Conservation (phyloP, 805 yeast genomes). For the Candida jianshihensis region DNA sequence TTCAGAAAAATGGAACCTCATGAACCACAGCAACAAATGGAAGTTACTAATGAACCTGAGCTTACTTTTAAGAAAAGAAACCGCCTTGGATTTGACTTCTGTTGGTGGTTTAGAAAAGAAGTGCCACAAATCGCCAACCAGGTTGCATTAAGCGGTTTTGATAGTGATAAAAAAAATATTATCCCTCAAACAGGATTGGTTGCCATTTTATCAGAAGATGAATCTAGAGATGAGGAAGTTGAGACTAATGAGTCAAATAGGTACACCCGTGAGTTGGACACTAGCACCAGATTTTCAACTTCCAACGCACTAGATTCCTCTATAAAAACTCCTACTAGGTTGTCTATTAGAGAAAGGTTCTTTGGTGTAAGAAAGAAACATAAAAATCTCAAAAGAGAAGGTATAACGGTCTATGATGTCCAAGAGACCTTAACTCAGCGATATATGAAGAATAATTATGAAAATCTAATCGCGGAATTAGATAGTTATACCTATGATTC, state of each 20-base stretch:
- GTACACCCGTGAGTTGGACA: too few relatives aligned
- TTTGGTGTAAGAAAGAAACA: constrained; percentile 2
- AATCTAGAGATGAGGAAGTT: constrained; percentile 1
- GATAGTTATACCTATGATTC: too few relatives aligned
- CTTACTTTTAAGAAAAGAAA: neutral
- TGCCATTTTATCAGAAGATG: constrained; percentile 1
- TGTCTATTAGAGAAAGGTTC: constrained; percentile 7
- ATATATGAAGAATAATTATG: constrained; percentile 17
- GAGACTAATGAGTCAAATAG: constrained; percentile 1
- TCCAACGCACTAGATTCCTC: neutral
- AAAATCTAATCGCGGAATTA: constrained; percentile 17
- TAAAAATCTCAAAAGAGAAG: neutral
- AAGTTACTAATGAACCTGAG: neutral
- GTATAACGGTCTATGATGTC: constrained; percentile 7
- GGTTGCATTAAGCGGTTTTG: neutral
- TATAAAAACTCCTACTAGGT: neutral
- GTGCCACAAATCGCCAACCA: neutral
- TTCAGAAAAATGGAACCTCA: too few relatives aligned
- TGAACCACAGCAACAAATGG: neutral
- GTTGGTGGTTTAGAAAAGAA: constrained; percentile 3
- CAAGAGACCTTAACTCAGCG: constrained; percentile 22
- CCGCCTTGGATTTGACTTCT: constrained; percentile 3
- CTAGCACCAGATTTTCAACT: too few relatives aligned
- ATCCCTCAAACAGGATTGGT: constrained; percentile 3
- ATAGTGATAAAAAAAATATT: constrained; percentile 4